Evolutionary conservation across 2,329 filamentous ascomycete genomes (phyloP).

Genomic region (Claviceps sp.): DNA sequence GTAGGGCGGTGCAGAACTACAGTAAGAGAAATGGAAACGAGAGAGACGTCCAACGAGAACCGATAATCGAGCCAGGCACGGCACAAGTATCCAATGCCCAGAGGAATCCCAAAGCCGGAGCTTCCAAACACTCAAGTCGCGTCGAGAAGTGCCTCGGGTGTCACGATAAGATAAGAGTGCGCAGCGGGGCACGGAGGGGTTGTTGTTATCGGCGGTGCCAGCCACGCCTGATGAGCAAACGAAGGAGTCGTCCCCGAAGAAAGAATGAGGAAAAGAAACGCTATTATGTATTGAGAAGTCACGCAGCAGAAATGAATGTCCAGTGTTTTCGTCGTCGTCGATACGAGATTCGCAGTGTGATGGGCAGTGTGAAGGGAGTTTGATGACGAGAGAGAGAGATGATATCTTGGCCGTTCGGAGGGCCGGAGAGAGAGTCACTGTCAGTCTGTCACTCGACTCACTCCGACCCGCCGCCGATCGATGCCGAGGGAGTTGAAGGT

Average conservation of each 20-base stretch:
- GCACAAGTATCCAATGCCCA: too few species aligned
- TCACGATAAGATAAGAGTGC: slow-evolving; percentile 2
- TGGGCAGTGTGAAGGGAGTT: background rate
- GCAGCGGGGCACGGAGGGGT: slow-evolving; percentile 5
- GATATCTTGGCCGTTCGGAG: background rate
- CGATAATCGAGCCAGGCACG: background rate
- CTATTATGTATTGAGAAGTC: background rate
- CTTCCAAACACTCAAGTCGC: background rate
- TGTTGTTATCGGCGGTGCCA: slow-evolving; percentile 2
- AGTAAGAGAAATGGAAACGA: background rate
- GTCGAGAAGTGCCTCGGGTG: slow-evolving; percentile 1
- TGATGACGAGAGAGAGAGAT: slow-evolving; percentile 3
- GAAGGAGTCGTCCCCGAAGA: background rate
- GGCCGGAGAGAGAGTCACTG: slow-evolving; percentile 4
- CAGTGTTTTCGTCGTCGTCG: slow-evolving; percentile 4
- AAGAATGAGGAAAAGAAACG: background rate
- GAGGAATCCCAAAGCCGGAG: too few species aligned
- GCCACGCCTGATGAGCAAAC: background rate
- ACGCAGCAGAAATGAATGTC: slow-evolving; percentile 1
- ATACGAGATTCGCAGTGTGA: background rate
- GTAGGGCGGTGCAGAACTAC: slow-evolving; percentile 9
- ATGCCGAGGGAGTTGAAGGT: too few species aligned
- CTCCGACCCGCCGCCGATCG: background rate
- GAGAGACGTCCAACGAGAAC: background rate
- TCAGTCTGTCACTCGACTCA: background rate